Base-by-base conservation (phyloP, 108 stramenopile species). In the Cyclotella kingstonii region DNA sequence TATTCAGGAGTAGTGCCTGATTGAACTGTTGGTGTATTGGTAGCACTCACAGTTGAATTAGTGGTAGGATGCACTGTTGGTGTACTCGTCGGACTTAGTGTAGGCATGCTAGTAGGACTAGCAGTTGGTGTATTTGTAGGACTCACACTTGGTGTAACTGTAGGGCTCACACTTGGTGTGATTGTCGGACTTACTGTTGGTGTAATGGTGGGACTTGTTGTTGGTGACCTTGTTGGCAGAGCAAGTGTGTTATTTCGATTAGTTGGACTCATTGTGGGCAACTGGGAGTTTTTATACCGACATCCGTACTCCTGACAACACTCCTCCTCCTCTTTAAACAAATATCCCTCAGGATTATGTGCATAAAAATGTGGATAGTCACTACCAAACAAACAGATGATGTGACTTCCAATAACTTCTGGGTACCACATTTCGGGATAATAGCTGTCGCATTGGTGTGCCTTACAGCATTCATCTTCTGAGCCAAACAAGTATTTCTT, bases 351-450 rank as follows among this genome's bases (percentile, higher is more conserved):
- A 0, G 53, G 53, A 26, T 12, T 7, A 4, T 38, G 33, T 36
- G 35, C 38, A 19, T 36, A 54, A 0, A 3, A 2, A 1, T 38
- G 15, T 36, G 53, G 53, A 36, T 54, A 54, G 21, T 54, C 53
- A 3, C 10, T 38, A 19, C 53, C 53, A 38, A 54, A 54, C 5
- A 54, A 26, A 54, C 53, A 54, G 35, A 35, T 18, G 19, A 38
- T 54, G 10, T 54, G 53, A 1, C 17, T 21, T 15, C 38, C 34
- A n/a, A 54, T 38, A 1, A 54, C 53, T 38, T 54, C 53, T 11
- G 53, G 53, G 53, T 38, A 54, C 53, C 53, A 54, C 35, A 54
- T 38, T 26, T 54, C 53, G 38, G 53, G 1, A 8, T 54, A 54
- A 27, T 54, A 54, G 6, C 2, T 6, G 18, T 54, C 33, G 21